Conservation (phyloP, 2,329 filamentous ascomycete species). For the Neurospora crassa region DNA sequence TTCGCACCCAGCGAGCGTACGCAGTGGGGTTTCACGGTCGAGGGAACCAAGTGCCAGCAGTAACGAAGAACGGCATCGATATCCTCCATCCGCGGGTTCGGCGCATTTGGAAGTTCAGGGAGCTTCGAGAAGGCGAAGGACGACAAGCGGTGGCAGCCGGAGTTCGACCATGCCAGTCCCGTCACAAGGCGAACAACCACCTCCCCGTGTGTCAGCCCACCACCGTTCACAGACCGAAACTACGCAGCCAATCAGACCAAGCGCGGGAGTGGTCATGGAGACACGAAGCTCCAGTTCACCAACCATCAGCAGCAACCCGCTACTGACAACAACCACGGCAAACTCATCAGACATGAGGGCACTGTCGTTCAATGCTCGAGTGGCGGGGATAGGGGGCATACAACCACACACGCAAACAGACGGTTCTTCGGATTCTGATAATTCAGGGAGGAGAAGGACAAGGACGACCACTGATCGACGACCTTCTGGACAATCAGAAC, state of each 20-base stretch:
- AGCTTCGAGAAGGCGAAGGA: constrained; percentile 36
- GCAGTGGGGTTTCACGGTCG: constrained; percentile 29
- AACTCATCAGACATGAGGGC: constrained; percentile 19
- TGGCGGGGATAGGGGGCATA: constrained; percentile 7
- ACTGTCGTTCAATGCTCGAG: constrained; percentile 29
- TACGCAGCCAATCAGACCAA: constrained; percentile 27
- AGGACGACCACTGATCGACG: not conserved
- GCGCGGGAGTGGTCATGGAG: constrained; percentile 25
- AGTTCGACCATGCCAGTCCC: constrained; percentile 41
- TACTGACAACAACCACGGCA: not conserved
- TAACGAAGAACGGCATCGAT: constrained; percentile 38
- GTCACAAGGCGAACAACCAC: constrained; percentile 29
- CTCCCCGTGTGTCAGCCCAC: constrained; percentile 32
- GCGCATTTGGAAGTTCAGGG: constrained; percentile 40
- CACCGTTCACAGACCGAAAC: constrained; percentile 50
- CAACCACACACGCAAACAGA: not conserved
- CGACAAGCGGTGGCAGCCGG: constrained; percentile 41
- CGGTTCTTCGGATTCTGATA: not conserved
- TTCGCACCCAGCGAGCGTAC: constrained; percentile 21
- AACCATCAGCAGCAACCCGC: constrained; percentile 13
- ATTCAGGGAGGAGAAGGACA: not conserved
- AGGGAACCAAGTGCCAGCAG: constrained; percentile 36
- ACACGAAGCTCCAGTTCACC: constrained; percentile 31
- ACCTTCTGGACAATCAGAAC: not conserved
- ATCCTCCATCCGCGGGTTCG: constrained; percentile 37